A percentile compares a stretch with the other conserved stretches of the same genome.
Conservation (phyloP, 495 filamentous ascomycete species). For the Aspergillus homomorphus region DNA sequence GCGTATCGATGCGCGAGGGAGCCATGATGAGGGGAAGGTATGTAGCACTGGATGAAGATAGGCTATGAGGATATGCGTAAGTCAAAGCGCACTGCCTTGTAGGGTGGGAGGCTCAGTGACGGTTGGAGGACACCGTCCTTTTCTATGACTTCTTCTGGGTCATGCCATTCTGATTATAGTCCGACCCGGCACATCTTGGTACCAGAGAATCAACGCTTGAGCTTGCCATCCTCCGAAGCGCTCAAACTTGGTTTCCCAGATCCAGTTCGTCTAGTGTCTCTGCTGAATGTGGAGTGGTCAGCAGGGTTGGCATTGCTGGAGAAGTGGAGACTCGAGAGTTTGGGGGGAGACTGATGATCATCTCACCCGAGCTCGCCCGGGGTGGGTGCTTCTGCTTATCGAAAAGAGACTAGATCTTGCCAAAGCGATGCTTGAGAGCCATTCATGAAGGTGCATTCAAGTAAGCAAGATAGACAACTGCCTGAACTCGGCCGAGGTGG, state of each 20-base stretch:
- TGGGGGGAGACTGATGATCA: background rate
- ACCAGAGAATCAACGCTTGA: background rate
- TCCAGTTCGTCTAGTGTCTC: background rate
- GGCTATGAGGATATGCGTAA: too few relatives aligned
- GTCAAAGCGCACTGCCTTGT: too few relatives aligned
- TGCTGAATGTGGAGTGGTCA: background rate
- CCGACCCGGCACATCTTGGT: too few relatives aligned
- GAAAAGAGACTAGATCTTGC: too few relatives aligned
- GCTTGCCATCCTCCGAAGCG: background rate
- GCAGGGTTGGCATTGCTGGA: background rate
- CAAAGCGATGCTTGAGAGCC: too few relatives aligned
- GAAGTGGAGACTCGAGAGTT: background rate
- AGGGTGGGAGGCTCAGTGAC: background rate
- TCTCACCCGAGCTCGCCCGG: constrained; percentile 4
- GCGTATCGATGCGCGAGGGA: constrained; percentile 1
- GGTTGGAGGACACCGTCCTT: background rate
- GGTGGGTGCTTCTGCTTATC: background rate
- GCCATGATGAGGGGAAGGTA: background rate
- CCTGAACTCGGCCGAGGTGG: background rate
- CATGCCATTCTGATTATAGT: background rate
- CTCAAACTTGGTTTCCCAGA: background rate
- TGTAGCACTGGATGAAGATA: background rate
- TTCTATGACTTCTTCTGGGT: background rate
- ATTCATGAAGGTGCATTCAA: too few relatives aligned
- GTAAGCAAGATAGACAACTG: too few relatives aligned